Evolutionary conservation across 2,329 filamentous ascomycete species (phyloP).

Genomic region (Helotiales sp.): DNA sequence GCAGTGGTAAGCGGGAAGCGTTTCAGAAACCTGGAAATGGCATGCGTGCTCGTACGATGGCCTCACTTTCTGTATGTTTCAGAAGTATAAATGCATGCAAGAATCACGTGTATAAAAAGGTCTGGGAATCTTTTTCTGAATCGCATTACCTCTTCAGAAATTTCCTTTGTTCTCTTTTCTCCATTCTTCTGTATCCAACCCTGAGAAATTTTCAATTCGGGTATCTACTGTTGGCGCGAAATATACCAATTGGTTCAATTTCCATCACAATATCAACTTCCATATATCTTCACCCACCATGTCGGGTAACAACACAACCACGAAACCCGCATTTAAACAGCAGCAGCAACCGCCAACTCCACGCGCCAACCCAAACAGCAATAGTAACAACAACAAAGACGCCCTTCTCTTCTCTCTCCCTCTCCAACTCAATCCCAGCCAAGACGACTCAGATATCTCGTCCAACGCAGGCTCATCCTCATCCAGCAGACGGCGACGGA

Average conservation of each 20-base stretch:
- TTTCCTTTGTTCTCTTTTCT: background rate
- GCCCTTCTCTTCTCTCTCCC: slow-evolving; percentile 15
- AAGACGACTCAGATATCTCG: slow-evolving; percentile 26
- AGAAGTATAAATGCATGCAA: background rate
- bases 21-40: slow-evolving; percentile 17
- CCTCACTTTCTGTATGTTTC: slow-evolving; percentile 1
- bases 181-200: background rate
- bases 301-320: slow-evolving; percentile 6
- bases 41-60: slow-evolving; percentile 9
- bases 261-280: background rate
- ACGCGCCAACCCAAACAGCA: background rate
- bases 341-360: slow-evolving; percentile 7
- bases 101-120: background rate
- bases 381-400: slow-evolving; percentile 9
- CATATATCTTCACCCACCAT: background rate
- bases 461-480: slow-evolving; percentile 21
- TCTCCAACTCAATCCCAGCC: background rate
- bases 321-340: slow-evolving; percentile 5
- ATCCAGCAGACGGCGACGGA: slow-evolving; percentile 9
- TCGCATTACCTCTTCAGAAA: background rate
- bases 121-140: background rate
- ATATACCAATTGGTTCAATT: too few relatives aligned
- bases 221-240: background rate
- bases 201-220: background rate
- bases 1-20: slow-evolving; percentile 1